Evolutionary conservation across 2,329 filamentous ascomycete genomes (phyloP).

Genomic region (Sporothrix dimorphospora): DNA sequence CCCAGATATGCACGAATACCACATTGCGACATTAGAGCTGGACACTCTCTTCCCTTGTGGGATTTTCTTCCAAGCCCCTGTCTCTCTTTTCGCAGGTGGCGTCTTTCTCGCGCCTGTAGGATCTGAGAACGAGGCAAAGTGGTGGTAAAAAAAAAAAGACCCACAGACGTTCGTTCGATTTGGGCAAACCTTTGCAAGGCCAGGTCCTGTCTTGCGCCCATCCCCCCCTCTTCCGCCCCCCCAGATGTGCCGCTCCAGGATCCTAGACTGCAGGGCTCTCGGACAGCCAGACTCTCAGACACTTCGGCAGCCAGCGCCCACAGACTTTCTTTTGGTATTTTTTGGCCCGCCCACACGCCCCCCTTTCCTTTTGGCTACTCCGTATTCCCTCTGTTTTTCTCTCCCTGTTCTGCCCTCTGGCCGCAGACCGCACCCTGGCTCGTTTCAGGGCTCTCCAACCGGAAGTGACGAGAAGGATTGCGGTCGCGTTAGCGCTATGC

Average conservation of each 20-base stretch:
- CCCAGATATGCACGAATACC: not conserved
- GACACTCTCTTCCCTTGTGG: not conserved
- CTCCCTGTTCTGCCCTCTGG: not conserved
- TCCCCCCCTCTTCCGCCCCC: not conserved
- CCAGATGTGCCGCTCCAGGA: slow-evolving; percentile 17
- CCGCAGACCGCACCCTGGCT: not conserved
- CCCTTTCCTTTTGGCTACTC: not conserved
- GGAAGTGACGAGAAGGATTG: slow-evolving; percentile 20
- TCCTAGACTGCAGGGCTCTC: slow-evolving; percentile 13
- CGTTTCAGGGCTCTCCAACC: slow-evolving; percentile 23
- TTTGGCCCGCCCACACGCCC: not conserved
- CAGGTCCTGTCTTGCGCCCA: not conserved
- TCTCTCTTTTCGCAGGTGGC: not conserved
- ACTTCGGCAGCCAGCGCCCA: slow-evolving; percentile 14
- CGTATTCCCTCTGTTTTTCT: too few species aligned
- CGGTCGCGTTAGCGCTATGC: slow-evolving; percentile 21
- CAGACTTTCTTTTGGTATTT: not conserved
- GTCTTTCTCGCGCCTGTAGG: not conserved
- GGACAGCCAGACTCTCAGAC: slow-evolving; percentile 2
- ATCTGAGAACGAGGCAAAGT: not conserved
- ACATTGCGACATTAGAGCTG: not conserved
- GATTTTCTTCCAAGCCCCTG: not conserved
- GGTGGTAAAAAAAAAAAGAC: not conserved
- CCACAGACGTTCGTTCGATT: slow-evolving; percentile 23
- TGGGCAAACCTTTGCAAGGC: not conserved